Percentiles rank a stretch among this genome's conserved stretches.
These are phyloP conservation scores for Carex parvula DNA, from an alignment of 176 grass and related monocot species.

Conservation along the genomic window DNA sequence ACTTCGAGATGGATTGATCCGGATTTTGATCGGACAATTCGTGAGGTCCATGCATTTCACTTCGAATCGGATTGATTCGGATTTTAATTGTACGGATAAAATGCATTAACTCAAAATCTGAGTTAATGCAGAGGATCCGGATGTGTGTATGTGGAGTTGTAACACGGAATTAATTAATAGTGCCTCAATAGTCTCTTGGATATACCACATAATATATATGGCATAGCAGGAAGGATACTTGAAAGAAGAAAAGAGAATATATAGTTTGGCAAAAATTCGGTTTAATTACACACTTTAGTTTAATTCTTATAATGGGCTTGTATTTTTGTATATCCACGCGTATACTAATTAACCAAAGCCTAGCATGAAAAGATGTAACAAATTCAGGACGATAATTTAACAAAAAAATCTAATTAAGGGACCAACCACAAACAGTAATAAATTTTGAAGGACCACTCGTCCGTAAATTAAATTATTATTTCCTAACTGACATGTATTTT, in stretches of 20 bases:
- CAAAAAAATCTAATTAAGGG: background rate
- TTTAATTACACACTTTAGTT: background rate
- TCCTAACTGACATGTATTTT: constrained; percentile 20
- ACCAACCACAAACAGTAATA: background rate
- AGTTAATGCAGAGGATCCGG: too few relatives aligned
- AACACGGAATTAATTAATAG: too few relatives aligned
- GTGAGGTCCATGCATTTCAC: too few relatives aligned
- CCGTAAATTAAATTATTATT: constrained; percentile 16
- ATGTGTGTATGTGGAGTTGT: too few relatives aligned
- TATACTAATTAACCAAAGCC: background rate
- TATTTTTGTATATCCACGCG: background rate
- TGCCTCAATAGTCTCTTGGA: too few relatives aligned
- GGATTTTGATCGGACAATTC: too few relatives aligned
- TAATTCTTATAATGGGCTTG: background rate
- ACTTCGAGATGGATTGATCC: too few relatives aligned
- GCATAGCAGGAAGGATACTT: too few relatives aligned
- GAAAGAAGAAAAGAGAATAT: background rate
- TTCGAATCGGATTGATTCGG: too few relatives aligned
- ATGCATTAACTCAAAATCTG: too few relatives aligned
- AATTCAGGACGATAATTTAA: background rate
- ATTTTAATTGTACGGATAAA: too few relatives aligned
- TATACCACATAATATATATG: too few relatives aligned
- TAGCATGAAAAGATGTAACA: background rate
- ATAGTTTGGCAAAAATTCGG: background rate
- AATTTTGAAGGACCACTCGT: constrained; percentile 8